These are phyloP conservation scores for Fusarium piperis DNA, from an alignment of 2,329 filamentous ascomycete species.

Conservation along the genomic window DNA sequence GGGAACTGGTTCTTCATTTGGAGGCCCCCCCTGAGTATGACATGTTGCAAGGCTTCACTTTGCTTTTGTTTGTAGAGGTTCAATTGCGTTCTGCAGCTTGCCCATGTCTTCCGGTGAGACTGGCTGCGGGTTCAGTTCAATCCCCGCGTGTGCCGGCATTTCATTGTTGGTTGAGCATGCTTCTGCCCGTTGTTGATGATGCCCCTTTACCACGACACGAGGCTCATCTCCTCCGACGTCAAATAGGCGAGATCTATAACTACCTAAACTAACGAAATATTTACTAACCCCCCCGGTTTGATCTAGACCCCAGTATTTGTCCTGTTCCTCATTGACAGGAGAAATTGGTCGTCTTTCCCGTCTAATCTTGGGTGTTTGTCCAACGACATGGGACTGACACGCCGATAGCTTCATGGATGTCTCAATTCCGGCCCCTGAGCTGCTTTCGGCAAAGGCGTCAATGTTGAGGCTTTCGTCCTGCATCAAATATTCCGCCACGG, in stretches of 20 bases:
- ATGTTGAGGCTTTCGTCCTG: not conserved
- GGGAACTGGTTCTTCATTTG: conserved; percentile 15
- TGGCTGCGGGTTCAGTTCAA: not conserved
- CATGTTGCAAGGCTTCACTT: conserved; percentile 16
- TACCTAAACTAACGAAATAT: not conserved
- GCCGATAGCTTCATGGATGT: not conserved
- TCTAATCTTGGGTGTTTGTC: not conserved
- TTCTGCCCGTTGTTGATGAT: not conserved
- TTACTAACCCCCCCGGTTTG: not conserved
- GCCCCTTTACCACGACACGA: not conserved
- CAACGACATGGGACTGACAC: conserved; percentile 11
- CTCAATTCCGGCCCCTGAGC: conserved; percentile 4
- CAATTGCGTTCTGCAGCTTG: not conserved
- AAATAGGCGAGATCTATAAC: not conserved
- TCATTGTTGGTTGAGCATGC: not conserved
- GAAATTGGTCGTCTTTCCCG: not conserved
- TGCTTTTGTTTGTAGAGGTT: conserved; percentile 19
- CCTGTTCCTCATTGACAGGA: not conserved
- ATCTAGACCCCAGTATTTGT: not conserved
- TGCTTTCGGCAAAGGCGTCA: not conserved
- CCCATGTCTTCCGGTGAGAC: not conserved
- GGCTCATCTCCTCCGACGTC: not conserved
- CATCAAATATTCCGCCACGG: not conserved
- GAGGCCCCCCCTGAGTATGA: conserved; percentile 25
- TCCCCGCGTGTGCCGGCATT: not conserved